These are phyloP conservation scores for Carallia pectinifolia DNA, from an alignment of 345 rosid genomes.

Conservation along the genomic window DNA sequence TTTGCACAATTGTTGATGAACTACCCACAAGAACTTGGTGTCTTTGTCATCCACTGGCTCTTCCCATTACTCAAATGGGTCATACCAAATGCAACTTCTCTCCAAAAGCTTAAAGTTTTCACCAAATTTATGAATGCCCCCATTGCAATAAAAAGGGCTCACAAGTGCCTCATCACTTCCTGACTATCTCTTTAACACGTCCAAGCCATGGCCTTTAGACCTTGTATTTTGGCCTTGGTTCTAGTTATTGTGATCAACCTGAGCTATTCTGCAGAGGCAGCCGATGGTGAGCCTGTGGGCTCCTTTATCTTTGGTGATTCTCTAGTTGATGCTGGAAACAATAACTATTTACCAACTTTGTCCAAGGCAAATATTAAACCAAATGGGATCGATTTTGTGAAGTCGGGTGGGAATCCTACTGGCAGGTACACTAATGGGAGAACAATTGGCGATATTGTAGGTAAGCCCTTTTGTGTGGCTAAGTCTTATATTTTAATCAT, in stretches of 20 bases:
- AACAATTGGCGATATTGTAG: slow-evolving; percentile 79
- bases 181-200: background rate
- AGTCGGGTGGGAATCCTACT: slow-evolving; percentile 72
- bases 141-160: slow-evolving; percentile 6
- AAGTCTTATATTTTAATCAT: slow-evolving; percentile 20
- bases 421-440: slow-evolving; percentile 85
- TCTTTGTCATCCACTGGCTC: background rate
- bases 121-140: background rate
- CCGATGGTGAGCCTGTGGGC: slow-evolving; percentile 37
- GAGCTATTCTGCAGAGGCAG: slow-evolving; percentile 18
- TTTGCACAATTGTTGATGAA: slow-evolving; percentile 36
- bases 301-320: slow-evolving; percentile 88
- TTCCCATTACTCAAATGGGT: background rate
- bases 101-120: slow-evolving; percentile 26
- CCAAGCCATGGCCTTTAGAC: slow-evolving; percentile 17
- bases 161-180: background rate
- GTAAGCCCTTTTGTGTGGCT: slow-evolving; percentile 30
- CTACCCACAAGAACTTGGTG: slow-evolving; percentile 25
- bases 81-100: slow-evolving; percentile 46
- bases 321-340: slow-evolving; percentile 81
- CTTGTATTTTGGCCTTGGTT: slow-evolving; percentile 11
- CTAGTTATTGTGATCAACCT: background rate
- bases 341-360: slow-evolving; percentile 71
- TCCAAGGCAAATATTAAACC: slow-evolving; percentile 75
- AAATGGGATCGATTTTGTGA: slow-evolving; percentile 75